Evolutionary conservation across 2,329 filamentous ascomycete genomes (phyloP).

Genomic region (Coleophoma crateriformis): DNA sequence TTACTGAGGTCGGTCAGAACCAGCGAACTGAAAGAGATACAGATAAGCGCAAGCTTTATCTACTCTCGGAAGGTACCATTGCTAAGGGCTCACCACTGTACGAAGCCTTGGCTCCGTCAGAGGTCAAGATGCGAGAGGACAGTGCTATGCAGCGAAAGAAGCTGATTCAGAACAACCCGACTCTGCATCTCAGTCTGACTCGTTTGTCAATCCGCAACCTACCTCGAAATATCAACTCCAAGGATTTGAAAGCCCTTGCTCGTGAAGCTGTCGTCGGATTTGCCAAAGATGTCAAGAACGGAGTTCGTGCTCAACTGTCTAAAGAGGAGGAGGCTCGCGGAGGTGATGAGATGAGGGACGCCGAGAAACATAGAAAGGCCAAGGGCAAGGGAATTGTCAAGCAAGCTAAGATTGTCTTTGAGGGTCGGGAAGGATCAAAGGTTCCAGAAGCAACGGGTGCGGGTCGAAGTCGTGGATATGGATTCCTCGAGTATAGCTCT

Average conservation of each 20-base stretch:
- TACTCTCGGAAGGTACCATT: constrained; percentile 83
- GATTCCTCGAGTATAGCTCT: constrained; percentile 93
- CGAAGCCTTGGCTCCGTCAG: constrained; percentile 67
- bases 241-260: constrained; percentile 85
- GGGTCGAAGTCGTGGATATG: constrained; percentile 85
- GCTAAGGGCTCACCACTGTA: constrained; percentile 72
- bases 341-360: constrained; percentile 72
- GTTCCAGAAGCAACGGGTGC: constrained; percentile 70
- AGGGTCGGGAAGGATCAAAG: constrained; percentile 80
- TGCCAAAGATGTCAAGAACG: constrained; percentile 79
- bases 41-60: constrained; percentile 85
- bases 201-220: constrained; percentile 90
- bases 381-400: constrained; percentile 84
- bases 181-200: constrained; percentile 81
- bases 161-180: constrained; percentile 86
- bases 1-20: constrained; percentile 63
- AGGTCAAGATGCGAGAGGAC: constrained; percentile 82
- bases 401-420: constrained; percentile 93
- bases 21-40: constrained; percentile 64
- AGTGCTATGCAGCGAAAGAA: constrained; percentile 84
- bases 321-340: constrained; percentile 82
- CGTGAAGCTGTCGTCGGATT: constrained; percentile 93
- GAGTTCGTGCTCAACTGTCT: constrained; percentile 71
- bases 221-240: constrained; percentile 75
- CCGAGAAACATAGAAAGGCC: constrained; percentile 71